Conservation (phyloP, 805 yeast genomes). For the Henningerozyma blattae region DNA sequence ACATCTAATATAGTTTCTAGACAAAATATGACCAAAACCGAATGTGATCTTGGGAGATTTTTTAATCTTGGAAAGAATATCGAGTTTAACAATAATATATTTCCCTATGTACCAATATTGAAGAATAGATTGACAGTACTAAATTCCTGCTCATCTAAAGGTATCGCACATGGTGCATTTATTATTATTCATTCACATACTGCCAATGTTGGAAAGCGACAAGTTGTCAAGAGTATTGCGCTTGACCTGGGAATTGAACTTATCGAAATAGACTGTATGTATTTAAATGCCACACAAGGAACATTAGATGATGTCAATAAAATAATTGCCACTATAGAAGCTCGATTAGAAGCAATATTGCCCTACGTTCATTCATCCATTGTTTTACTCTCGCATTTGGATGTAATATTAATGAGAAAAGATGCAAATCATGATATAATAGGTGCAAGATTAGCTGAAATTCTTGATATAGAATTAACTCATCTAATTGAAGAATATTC, state of each 20-base stretch:
- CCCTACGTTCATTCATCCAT: conserved; percentile 35
- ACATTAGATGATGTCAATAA: conserved; percentile 58
- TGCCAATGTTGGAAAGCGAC: conserved; percentile 71
- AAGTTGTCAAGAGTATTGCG: conserved; percentile 44
- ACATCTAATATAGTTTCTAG: conserved; percentile 47
- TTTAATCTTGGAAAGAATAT: conserved; percentile 32
- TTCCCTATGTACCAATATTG: conserved; percentile 40
- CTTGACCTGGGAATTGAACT: conserved; percentile 52
- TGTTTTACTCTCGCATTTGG: conserved; percentile 59
- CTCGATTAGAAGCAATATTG: conserved; percentile 56
- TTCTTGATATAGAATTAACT: conserved; percentile 36
- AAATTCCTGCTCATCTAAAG: conserved; percentile 27
- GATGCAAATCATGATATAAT: conserved; percentile 44
- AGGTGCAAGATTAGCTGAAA: conserved; percentile 21
- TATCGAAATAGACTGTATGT: conserved; percentile 59
- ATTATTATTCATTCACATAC: conserved; percentile 56
- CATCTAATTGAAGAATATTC: conserved; percentile 47
- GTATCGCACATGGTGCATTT: too few species aligned
- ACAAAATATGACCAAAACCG: conserved; percentile 22
- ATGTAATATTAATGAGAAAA: conserved; percentile 52
- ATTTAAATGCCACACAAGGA: conserved; percentile 23
- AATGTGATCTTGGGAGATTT: conserved; percentile 35
- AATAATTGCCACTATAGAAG: conserved; percentile 65
- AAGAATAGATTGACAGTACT: conserved; percentile 41
- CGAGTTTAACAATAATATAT: conserved; percentile 24